A percentile compares a stretch with the other conserved stretches of the same genome.
Evolutionary conservation across 2,329 filamentous ascomycete genomes (phyloP).

Genomic region (Arthroderma sp.): DNA sequence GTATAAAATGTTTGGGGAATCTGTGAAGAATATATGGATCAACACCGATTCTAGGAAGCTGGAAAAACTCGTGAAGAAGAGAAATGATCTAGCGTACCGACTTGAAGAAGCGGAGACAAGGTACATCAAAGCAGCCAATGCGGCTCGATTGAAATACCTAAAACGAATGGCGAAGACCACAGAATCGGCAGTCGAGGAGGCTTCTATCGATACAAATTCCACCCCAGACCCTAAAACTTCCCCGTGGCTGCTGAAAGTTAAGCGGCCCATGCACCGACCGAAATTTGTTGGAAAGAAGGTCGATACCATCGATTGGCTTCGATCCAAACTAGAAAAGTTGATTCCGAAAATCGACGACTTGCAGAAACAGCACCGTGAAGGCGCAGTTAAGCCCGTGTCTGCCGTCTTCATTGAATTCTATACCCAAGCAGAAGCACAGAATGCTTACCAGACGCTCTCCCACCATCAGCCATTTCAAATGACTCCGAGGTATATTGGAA

Average conservation of each 20-base stretch:
- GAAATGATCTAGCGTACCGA: conserved; percentile 62
- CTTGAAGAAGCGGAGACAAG: conserved; percentile 81
- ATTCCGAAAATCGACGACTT: conserved; percentile 55
- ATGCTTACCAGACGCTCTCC: conserved; percentile 69
- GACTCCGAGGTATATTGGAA: conserved; percentile 72
- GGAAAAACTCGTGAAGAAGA: conserved; percentile 62
- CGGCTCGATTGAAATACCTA: conserved; percentile 49
- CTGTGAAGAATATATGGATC: conserved; percentile 75
- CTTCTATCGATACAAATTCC: conserved; percentile 18
- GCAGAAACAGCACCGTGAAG: conserved; percentile 51
- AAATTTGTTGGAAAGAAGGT: conserved; percentile 72
- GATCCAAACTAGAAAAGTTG: conserved; percentile 57
- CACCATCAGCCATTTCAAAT: conserved; percentile 80
- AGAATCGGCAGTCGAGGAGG: conserved; percentile 22
- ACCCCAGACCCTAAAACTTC: conserved; percentile 17
- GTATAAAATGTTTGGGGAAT: conserved; percentile 64
- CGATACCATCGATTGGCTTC: conserved; percentile 79
- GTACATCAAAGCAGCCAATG: conserved; percentile 66
- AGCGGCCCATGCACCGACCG: conserved; percentile 63
- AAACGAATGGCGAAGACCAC: conserved; percentile 12
- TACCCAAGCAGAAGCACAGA: conserved; percentile 68
- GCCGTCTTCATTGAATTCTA: conserved; percentile 85
- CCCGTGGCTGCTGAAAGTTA: conserved; percentile 26
- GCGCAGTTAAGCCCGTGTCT: conserved; percentile 52
- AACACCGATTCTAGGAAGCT: conserved; percentile 63